Evolutionary conservation across 148 eudicot genomes (phyloP).

Genomic region (Camellia sinensis): DNA sequence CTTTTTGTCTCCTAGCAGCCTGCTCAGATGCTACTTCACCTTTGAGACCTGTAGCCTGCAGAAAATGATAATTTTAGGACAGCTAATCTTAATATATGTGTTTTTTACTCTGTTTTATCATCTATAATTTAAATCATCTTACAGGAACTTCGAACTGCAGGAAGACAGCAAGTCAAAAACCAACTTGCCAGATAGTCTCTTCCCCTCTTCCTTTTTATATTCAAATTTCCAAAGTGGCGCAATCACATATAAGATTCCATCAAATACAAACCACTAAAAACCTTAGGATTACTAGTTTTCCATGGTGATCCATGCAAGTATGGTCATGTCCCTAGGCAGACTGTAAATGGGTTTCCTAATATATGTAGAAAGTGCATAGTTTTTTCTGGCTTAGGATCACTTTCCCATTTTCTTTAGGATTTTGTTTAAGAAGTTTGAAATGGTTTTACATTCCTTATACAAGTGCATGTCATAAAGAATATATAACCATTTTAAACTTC

Average conservation of each 20-base stretch:
- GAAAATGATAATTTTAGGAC: neutral
- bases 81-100: neutral
- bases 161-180: neutral
- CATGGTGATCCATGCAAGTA: neutral
- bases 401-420: too few species aligned
- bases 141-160: neutral
- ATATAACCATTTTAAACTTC: too few species aligned
- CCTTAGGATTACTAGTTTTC: neutral
- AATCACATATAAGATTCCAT: neutral
- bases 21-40: constrained; percentile 42
- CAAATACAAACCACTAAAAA: neutral
- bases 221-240: neutral
- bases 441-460: too few species aligned
- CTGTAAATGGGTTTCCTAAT: neutral
- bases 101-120: neutral
- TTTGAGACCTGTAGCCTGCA: constrained; percentile 28
- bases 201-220: neutral
- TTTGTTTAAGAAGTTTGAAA: too few species aligned
- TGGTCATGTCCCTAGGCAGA: neutral
- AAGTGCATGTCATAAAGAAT: too few species aligned
- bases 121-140: neutral
- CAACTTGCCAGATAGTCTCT: neutral
- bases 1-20: constrained; percentile 46
- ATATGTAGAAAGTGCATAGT: neutral
- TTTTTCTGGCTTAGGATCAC: too few species aligned